Evolutionary conservation across 2,329 filamentous ascomycete genomes (phyloP), one percentile per base, ranked within the genome.

Genomic region (Onygenales sp.): DNA sequence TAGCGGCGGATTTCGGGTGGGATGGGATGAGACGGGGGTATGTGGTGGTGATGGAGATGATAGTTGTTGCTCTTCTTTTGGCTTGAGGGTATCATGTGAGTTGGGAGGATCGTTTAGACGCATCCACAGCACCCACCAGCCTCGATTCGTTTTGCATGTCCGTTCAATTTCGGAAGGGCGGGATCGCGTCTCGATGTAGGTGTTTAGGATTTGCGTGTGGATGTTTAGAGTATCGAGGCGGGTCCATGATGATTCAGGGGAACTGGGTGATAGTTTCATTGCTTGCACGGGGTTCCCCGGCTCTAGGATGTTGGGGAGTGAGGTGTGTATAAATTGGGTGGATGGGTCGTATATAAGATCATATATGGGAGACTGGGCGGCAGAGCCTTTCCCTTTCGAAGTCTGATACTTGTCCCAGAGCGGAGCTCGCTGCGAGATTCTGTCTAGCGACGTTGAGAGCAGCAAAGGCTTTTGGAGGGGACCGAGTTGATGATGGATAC

Each of bases 51-150:
- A 40, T 17, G 34, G 34, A 3, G 34, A 13, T 14, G 7, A 33
- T 49, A 36, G 21, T 11, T 39, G 47, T 36, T 49, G 42, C 13
- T 27, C 47, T 39, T 48, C 31, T 14, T 13, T 32, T 34, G 37
- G 45, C 47, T 44, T 43, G 49, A n/a, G 1, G 56, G 53, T 14
- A 46, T 39, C 14, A 47, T 44, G 11, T 13, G 37, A 7, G 52
- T 14, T 13, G 21, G 42, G 36, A 13, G 51, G 33, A n/a, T 54
- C 49, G 4, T 70, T 70, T 33, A 83, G 65, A 7, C 79, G 74
- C 65, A 84, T 77, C 82, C 82, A 85, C 21, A 84, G 77, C 2
- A 85, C 74, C 82, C 82, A 85, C 82, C 82, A 85, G 6, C 80
- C 80, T n/a, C 82, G 75, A 43, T 68, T 76, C 0, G 82, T 84